Base-by-base conservation (phyloP, 2,329 filamentous ascomycete genomes). In the Tothia fuscella region DNA sequence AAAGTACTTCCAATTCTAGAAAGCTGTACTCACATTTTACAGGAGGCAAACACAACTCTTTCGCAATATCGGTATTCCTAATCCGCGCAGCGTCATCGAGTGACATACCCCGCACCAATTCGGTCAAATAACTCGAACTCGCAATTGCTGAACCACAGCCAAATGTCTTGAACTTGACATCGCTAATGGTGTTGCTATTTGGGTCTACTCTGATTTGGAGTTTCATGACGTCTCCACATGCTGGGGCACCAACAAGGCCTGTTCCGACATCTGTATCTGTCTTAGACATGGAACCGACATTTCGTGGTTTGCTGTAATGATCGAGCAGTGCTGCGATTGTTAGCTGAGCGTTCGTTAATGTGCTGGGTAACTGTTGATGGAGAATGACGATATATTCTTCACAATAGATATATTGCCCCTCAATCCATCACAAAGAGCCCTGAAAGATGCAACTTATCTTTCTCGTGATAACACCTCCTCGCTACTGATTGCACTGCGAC, bases 141-240 rank as follows among this genome's bases (percentile, higher is more conserved):
- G 91, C 91, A 63, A 98, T 98, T 50, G 91, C 91, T 22, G 80
- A 87, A 42, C 88, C 88, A 61, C 88, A 95, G 39, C 88, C 88
- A 58, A 95, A 95, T 0, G 88, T 95, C 78, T 95, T 95, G 76
- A 95, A 95, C 66, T 93, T 91, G 60, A 93, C 88, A 54, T 95
- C 89, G 53, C 79, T 80, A 59, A 95, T 95, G 52, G 79, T 89
- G 61, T 91, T 84, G 55, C 78, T 85, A 53, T 81, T 72, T 49
- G 84, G 83, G 65, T 95, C 87, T 54, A 95, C 88, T 45, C 85
- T 80, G 64, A 93, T 93, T 68, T 93, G 84, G 25, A 93, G 73
- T 64, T 91, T 91, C 82, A 93, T 93, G 47, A 93, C 86, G 61
- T 93, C 86, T 63, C 86, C 86, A 58, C 84, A 89, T 24, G 86